Base-by-base conservation (phyloP, 2,329 filamentous ascomycete genomes). In the Pseudogymnoascus verrucosus region DNA sequence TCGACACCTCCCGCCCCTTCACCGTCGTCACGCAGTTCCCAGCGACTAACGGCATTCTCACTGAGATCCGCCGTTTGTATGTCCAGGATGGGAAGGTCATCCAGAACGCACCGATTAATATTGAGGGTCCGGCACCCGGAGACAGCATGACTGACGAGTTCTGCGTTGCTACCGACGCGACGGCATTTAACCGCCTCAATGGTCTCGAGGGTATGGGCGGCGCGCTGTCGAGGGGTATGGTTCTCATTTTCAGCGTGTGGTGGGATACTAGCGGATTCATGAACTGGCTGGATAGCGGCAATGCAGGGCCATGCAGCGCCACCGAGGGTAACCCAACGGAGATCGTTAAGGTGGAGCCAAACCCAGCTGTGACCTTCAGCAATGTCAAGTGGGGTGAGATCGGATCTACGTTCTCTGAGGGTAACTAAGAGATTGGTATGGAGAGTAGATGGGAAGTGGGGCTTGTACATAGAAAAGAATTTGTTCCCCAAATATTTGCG, bases 341-440 rank as follows among this genome's bases (percentile, higher is more conserved):
- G 14, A 82, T 86, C 63, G 66, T 76, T 61, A 72, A 75, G 60
- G 71, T 81, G 10, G 74, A 81, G 68, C 78, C 80, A 0, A 74
- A 75, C 61, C 79, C 83, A 0, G 76, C 76, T 8, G 81, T 86
- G 3, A 79, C 75, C 0, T 86, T 84, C 68, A 81, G 78, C 65
- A 80, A 85, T 68, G 81, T 87, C 68, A 80, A 78, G 69, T 84
- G 82, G 78, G 84, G 84, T 21, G 82, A 86, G 68, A 81, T 87
- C 68, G 82, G 79, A 4, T 82, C 81, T 14, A 86, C 80, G 0
- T 81, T 19, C 54, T 21, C 61, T 5, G 28, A 57, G 51, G 26
- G 51, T 12, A 57, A 57, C 51, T 57, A 10, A 31, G 51, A 19
- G 28, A 31, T 34, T 19, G 8, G 4, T 7, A 34, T 19, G 28